Evolutionary conservation across 2,329 filamentous ascomycete species (phyloP).

Genomic region (Trichoderma sp.): DNA sequence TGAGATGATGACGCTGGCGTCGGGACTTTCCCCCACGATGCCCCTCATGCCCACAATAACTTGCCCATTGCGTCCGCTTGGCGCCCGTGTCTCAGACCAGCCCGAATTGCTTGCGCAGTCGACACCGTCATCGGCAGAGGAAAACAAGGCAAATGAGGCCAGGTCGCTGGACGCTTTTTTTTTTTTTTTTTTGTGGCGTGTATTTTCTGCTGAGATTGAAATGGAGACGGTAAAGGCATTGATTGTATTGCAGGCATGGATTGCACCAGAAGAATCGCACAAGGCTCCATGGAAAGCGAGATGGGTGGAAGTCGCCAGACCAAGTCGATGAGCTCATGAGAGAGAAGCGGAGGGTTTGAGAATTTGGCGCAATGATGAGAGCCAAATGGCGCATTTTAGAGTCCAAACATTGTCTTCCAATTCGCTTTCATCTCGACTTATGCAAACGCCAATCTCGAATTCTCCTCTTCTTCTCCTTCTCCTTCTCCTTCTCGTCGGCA

Average conservation of each 20-base stretch:
- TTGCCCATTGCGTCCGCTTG: conserved; percentile 20
- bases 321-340: neutral
- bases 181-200: neutral
- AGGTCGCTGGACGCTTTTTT: neutral
- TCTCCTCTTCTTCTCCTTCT: neutral
- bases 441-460: neutral
- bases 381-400: neutral
- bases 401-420: neutral
- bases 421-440: neutral
- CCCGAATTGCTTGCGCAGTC: neutral
- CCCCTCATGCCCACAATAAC: conserved; percentile 26
- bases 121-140: conserved; percentile 21
- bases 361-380: neutral
- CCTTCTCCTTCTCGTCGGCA: neutral
- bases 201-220: neutral
- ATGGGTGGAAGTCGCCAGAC: neutral
- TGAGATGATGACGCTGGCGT: conserved; percentile 26
- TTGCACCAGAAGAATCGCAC: neutral
- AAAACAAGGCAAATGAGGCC: neutral
- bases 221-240: neutral
- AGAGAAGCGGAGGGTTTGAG: neutral
- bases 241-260: neutral
- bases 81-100: conserved; percentile 14
- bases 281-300: neutral
- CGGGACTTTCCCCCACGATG: conserved; percentile 25